phyloP scores from a whole-genome alignment of 352 stramenopile species.

The Phytophthora crassamura region DNA sequence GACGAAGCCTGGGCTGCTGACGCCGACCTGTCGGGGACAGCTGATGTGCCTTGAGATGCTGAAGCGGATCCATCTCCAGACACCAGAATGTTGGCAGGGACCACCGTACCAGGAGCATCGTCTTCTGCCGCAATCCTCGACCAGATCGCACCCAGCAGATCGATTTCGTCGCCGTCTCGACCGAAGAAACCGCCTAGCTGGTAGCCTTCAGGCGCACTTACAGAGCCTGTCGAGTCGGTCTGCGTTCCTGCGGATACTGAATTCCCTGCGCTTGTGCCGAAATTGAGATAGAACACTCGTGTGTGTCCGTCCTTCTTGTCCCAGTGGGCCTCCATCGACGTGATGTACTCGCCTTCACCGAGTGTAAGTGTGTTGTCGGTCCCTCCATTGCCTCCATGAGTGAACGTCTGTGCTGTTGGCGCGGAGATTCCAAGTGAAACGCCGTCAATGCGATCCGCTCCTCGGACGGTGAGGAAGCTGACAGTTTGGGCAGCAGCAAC shows the following conservation, averaged over 20 bases:
- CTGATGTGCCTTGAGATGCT: neutral
- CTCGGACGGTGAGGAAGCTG: conserved; percentile 19
- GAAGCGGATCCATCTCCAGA: neutral
- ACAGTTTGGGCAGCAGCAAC: conserved; percentile 22
- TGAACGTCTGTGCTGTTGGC: conserved; percentile 27
- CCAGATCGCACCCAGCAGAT: conserved; percentile 30
- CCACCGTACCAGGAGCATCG: conserved; percentile 13
- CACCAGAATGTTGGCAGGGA: conserved; percentile 4
- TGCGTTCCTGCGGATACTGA: conserved; percentile 23
- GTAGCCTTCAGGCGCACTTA: conserved; percentile 20
- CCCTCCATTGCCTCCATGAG: conserved; percentile 26
- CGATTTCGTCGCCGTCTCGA: conserved; percentile 33
- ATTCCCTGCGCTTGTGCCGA: conserved; percentile 29
- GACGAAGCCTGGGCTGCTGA: neutral
- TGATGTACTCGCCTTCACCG: conserved; percentile 23
- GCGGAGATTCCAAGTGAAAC: conserved; percentile 18
- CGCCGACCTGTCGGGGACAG: neutral
- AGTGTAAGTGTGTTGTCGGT: conserved; percentile 27
- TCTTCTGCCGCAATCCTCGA: conserved; percentile 18
- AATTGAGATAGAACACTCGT: conserved; percentile 32
- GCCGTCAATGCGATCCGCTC: conserved; percentile 25
- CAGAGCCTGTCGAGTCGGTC: conserved; percentile 21
- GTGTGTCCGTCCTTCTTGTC: conserved; percentile 27
- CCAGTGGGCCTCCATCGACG: conserved; percentile 35
- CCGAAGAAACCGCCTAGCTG: conserved; percentile 32